Evolutionary conservation across 164 flowering plant genomes (phyloP).

Genomic region (Nymphaea thermarum): DNA sequence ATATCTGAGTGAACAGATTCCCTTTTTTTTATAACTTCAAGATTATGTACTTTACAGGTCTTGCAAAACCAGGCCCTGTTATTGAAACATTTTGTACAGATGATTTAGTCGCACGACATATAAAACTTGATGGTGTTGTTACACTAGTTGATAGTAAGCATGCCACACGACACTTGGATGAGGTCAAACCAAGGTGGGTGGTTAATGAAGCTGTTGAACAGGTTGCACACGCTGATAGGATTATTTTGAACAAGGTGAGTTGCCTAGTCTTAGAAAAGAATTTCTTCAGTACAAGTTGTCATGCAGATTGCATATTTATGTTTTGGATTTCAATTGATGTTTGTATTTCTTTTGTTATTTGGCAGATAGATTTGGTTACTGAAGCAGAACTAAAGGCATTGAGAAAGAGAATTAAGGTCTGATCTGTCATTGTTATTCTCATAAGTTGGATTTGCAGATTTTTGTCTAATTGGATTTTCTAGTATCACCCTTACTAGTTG

Average conservation of each 20-base stretch:
- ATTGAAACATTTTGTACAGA: conserved; percentile 87
- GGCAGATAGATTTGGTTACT: conserved; percentile 77
- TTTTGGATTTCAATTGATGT: background rate
- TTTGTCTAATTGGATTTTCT: background rate
- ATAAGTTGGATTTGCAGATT: background rate
- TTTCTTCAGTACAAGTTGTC: background rate
- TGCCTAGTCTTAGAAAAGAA: too few species aligned
- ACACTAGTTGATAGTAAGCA: conserved; percentile 93
- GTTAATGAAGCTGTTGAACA: conserved; percentile 97
- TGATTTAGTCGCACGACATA: conserved; percentile 65
- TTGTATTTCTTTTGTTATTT: conserved; percentile 1
- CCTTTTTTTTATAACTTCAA: too few species aligned
- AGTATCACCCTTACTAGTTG: background rate
- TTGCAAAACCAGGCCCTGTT: conserved; percentile 97
- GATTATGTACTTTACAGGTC: conserved; percentile 38
- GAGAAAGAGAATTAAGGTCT: conserved; percentile 62
- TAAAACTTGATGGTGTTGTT: conserved; percentile 96
- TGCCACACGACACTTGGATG: conserved; percentile 74
- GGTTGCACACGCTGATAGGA: conserved; percentile 96
- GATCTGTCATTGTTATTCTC: background rate
- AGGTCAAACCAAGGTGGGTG: conserved; percentile 94
- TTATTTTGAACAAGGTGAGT: conserved; percentile 77
- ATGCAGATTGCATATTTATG: background rate
- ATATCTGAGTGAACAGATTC: too few species aligned
- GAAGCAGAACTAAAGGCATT: conserved; percentile 48